Conservation (phyloP, 139 green algal species). For the Coelastrella sp. region DNA sequence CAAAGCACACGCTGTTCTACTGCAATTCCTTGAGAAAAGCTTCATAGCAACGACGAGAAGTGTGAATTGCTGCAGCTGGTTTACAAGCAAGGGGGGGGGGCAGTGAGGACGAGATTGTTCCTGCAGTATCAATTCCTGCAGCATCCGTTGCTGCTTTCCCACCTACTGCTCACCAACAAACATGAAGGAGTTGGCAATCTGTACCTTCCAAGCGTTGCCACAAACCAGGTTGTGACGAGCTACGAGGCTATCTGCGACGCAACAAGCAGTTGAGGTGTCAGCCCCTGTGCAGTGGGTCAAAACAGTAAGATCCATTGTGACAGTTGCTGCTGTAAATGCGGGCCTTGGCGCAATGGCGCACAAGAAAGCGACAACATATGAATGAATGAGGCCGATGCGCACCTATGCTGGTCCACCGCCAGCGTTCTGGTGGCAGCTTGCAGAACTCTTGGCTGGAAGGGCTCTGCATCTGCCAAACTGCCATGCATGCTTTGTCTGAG, state of each 20-base stretch:
- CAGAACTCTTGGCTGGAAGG: background rate
- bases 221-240: background rate
- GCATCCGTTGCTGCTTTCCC: background rate
- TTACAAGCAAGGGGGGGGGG: too few relatives aligned
- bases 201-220: slow-evolving; percentile 28
- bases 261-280: background rate
- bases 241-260: slow-evolving; percentile 23
- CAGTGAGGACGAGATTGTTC: background rate
- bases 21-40: too few relatives aligned
- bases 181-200: slow-evolving; percentile 1
- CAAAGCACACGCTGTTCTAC: too few relatives aligned
- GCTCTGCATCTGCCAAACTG: background rate
- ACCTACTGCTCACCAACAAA: slow-evolving; percentile 8
- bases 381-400: too few relatives aligned
- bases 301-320: background rate
- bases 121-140: background rate
- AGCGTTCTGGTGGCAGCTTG: background rate
- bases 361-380: too few relatives aligned
- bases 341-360: too few relatives aligned
- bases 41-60: too few relatives aligned
- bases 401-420: slow-evolving; percentile 8
- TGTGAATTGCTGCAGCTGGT: too few relatives aligned
- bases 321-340: too few relatives aligned
- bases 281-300: background rate
- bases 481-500: background rate